Evolutionary conservation across 2,329 filamentous ascomycete genomes (phyloP), one percentile per base, ranked within the genome.

Genomic region (Phialophora chinensis): DNA sequence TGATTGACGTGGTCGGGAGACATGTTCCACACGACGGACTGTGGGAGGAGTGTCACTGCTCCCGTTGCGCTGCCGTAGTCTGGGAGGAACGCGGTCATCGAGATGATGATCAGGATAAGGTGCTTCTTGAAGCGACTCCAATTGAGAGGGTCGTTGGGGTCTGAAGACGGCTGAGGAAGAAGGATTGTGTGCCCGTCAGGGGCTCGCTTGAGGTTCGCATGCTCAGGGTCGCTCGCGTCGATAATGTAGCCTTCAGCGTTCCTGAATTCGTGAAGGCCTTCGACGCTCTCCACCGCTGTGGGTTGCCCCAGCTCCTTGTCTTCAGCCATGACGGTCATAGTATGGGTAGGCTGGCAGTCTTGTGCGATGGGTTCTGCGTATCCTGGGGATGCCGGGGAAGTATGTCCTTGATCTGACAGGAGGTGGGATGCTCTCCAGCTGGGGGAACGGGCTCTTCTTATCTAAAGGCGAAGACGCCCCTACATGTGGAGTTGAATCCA

Each of bases 51-150:
- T 1, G 79, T 79, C 1, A 81, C 76, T 2, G 77, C 76, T 12
- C 79, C 80, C 0, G 77, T 79, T 1, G 76, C 79, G 65, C 75
- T 77, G n/a, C 77, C 78, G 75, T 79, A 81, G 67, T 82, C 80
- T 0, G 79, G 76, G 2, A 81, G 68, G 56, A 81, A 78, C 0
- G 79, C 75, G 2, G 74, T 74, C 25, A 73, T 74, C 0, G 77
- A 77, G 20, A 82, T 76, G 38, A 80, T 74, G 57, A 78, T 72
- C 7, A 82, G 72, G 29, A 79, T 75, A 23, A 75, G 7, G 56
- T 76, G 73, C 63, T 79, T 80, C 60, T 71, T 77, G 50, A 70
- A 66, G 8, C 67, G 63, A 4, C 72, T 74, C 77, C 75, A 81
- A 61, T 78, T 81, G 47, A 79, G 74, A 14, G 75, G 77, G 66